Percentiles rank a stretch among this genome's conserved stretches.
phyloP scores from a whole-genome alignment of 257 asterid species.

The Ocimum tenuiflorum region DNA sequence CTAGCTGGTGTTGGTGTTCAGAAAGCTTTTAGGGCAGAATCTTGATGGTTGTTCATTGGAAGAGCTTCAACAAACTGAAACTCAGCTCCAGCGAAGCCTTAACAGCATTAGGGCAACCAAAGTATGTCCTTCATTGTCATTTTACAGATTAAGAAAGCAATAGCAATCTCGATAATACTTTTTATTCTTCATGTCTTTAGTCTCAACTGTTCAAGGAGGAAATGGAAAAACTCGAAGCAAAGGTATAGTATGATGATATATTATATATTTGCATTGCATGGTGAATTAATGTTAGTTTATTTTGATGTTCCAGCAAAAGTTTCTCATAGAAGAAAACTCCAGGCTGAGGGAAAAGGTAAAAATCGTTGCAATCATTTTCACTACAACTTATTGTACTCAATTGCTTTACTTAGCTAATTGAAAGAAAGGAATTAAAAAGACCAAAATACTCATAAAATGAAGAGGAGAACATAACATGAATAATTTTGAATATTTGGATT shows the following conservation, averaged over 20 bases:
- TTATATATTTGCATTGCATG: background rate
- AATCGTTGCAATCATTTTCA: background rate
- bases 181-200: conserved; percentile 12
- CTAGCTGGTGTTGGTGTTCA: conserved; percentile 14
- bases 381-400: too few species aligned
- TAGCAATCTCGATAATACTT: too few species aligned
- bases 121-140: conserved; percentile 27
- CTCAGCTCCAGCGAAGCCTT: conserved; percentile 55
- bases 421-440: too few species aligned
- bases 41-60: conserved; percentile 40
- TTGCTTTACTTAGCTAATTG: too few species aligned
- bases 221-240: conserved; percentile 23
- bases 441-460: too few species aligned
- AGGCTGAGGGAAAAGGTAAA: conserved; percentile 36
- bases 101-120: conserved; percentile 42
- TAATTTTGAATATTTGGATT: too few species aligned
- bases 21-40: conserved; percentile 64
- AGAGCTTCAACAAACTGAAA: conserved; percentile 54
- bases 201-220: conserved; percentile 40
- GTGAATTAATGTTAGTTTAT: background rate
- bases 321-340: conserved; percentile 30
- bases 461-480: too few species aligned
- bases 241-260: conserved; percentile 35
- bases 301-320: conserved; percentile 22
- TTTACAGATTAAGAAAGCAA: too few species aligned